Percentiles rank a stretch among this genome's conserved stretches.
phyloP scores from a whole-genome alignment of 1,284 basidiomycete species.

The Stygiomarasmius scandens region DNA sequence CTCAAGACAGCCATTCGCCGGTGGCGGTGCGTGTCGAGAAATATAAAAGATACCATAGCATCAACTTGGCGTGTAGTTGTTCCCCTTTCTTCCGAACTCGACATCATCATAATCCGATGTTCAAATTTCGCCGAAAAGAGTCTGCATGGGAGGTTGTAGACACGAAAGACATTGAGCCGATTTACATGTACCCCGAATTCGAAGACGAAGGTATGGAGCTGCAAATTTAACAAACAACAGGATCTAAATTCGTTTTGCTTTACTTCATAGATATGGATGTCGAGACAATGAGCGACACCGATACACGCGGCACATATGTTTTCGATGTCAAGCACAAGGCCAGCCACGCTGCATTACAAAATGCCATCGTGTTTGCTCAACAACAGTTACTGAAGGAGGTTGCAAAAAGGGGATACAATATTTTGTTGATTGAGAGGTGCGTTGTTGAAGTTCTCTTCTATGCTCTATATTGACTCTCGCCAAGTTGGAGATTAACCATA shows the following conservation, averaged over 20 bases:
- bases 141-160: conserved; percentile 78
- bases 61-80: no score
- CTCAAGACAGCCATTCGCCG: no score
- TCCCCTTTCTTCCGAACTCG: no score
- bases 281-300: conserved; percentile 47
- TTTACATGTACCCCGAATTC: conserved; percentile 64
- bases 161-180: conserved; percentile 61
- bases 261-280: conserved; percentile 62
- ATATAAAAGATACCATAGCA: no score
- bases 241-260: neutral
- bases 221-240: no score
- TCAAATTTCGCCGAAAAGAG: conserved; percentile 54
- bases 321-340: conserved; percentile 59
- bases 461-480: conserved; percentile 14
- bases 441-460: conserved; percentile 21
- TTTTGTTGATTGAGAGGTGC: conserved; percentile 69
- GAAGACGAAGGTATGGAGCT: conserved; percentile 45
- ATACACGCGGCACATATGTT: conserved; percentile 61
- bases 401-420: conserved; percentile 59
- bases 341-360: conserved; percentile 41
- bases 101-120: conserved; percentile 21
- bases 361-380: conserved; percentile 63
- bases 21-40: no score
- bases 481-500: conserved; percentile 69
- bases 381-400: conserved; percentile 63